Conservation (phyloP, 331 rosid genomes). For the Rhamnella rubrinervis region DNA sequence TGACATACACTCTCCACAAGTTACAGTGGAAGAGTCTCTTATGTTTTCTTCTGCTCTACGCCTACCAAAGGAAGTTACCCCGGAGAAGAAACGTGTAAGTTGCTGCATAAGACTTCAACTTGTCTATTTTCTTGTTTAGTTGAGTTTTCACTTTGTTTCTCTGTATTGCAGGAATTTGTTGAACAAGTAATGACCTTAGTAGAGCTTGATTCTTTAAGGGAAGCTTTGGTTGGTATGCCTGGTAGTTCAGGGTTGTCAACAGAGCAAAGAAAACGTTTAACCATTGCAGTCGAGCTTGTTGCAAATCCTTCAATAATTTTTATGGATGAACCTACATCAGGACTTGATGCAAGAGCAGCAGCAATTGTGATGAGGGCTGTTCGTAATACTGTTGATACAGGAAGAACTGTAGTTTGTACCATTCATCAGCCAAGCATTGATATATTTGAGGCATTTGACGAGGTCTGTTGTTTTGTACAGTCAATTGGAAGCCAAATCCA, state of each 20-base stretch:
- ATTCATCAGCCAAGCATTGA: conserved; percentile 93
- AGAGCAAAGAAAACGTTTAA: conserved; percentile 82
- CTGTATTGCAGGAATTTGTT: conserved; percentile 66
- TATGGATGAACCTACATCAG: conserved; percentile 96
- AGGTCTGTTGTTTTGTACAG: conserved; percentile 34
- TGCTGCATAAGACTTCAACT: conserved; percentile 1
- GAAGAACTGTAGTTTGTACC: conserved; percentile 93
- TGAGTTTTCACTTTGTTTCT: conserved; percentile 6
- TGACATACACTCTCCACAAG: conserved; percentile 95
- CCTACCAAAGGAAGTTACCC: conserved; percentile 68
- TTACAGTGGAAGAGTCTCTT: conserved; percentile 83
- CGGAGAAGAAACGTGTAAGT: conserved; percentile 54
- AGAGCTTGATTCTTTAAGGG: conserved; percentile 67
- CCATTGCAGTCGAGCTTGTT: conserved; percentile 88
- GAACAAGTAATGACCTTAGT: conserved; percentile 81
- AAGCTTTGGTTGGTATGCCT: conserved; percentile 83
- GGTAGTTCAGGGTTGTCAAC: conserved; percentile 84
- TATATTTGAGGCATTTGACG: conserved; percentile 91
- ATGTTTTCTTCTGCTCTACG: conserved; percentile 82
- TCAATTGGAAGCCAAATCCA: neutral
- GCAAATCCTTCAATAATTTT: conserved; percentile 92
- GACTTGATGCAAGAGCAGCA: conserved; percentile 96
- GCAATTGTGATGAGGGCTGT: conserved; percentile 93
- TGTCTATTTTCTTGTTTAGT: neutral
- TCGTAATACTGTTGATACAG: conserved; percentile 88